A percentile compares a stretch with the other conserved stretches of the same genome.
phyloP scores from a whole-genome alignment of 23 red algal species.

The Gracilariopsis chorda region DNA sequence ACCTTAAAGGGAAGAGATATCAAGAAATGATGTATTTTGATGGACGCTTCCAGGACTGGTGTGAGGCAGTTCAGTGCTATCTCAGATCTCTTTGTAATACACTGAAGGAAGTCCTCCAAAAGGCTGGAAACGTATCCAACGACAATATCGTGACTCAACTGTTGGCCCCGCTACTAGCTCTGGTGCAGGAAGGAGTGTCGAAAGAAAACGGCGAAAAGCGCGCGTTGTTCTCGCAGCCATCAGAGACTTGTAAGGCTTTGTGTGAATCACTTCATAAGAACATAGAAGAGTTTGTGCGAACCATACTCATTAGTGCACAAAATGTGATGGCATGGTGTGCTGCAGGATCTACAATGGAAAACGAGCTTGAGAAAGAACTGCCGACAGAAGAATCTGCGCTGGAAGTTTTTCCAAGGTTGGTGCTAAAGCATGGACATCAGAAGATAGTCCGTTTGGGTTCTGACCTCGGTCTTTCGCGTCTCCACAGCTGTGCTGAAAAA shows the following conservation, averaged over 20 bases:
- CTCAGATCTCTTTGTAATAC: not conserved
- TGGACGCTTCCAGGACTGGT: not conserved
- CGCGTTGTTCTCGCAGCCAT: not conserved
- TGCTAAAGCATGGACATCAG: not conserved
- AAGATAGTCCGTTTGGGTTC: not conserved
- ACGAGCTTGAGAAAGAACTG: not conserved
- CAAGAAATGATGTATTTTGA: conserved; percentile 7
- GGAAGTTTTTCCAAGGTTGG: not conserved
- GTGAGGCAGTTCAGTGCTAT: not conserved
- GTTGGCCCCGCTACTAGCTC: not conserved
- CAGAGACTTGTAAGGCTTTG: not conserved
- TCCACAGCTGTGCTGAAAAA: not conserved
- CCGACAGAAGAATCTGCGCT: not conserved
- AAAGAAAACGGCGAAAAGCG: not conserved
- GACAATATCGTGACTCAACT: not conserved
- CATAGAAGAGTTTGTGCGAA: not conserved
- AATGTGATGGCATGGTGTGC: conserved; percentile 9
- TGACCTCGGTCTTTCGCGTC: not conserved
- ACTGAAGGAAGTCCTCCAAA: not conserved
- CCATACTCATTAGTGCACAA: not conserved
- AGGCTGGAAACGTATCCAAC: not conserved
- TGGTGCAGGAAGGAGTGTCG: not conserved
- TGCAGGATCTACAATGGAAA: not conserved
- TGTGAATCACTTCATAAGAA: not conserved
- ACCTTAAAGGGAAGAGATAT: not conserved